Evolutionary conservation across 106 monocot species (phyloP).

Genomic region (Dendrobium chrysotoxum): DNA sequence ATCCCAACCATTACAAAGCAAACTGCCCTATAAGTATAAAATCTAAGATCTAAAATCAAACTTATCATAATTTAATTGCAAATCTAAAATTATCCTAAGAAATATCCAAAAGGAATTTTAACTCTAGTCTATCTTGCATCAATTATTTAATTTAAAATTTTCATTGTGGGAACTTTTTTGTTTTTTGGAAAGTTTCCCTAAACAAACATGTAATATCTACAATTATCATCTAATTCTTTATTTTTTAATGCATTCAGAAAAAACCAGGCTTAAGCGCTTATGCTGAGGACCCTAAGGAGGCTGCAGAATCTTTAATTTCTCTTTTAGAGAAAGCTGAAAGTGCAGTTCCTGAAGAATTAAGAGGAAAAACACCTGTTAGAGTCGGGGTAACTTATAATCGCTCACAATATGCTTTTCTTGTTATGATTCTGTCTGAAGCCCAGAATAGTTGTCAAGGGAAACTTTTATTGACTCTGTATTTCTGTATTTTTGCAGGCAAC

Average conservation of each 20-base stretch:
- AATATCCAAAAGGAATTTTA: neutral
- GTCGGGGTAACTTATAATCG: conserved; percentile 68
- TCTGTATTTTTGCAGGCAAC: conserved; percentile 56
- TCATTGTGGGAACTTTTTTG: neutral
- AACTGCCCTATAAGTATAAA: no score
- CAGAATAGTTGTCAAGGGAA: neutral
- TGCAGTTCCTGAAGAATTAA: conserved; percentile 51
- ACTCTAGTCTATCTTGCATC: neutral
- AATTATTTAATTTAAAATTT: no score
- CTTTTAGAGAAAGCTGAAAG: conserved; percentile 70
- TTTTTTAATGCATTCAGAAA: conserved; percentile 40
- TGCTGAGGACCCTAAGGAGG: conserved; percentile 64
- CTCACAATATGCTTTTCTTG: neutral
- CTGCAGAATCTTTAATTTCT: conserved; percentile 66
- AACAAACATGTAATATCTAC: neutral
- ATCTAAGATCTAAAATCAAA: no score
- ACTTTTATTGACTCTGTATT: conserved; percentile 1
- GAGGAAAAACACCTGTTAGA: conserved; percentile 71
- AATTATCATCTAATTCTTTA: neutral
- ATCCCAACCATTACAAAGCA: no score
- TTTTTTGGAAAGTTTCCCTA: neutral
- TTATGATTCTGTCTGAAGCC: neutral
- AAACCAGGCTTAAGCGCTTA: conserved; percentile 81
- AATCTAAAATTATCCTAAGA: no score
- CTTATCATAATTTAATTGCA: no score